Percentiles rank a stretch among this genome's conserved stretches.
phyloP scores from a whole-genome alignment of 2,329 filamentous ascomycete species.

The Exophiala sideris region DNA sequence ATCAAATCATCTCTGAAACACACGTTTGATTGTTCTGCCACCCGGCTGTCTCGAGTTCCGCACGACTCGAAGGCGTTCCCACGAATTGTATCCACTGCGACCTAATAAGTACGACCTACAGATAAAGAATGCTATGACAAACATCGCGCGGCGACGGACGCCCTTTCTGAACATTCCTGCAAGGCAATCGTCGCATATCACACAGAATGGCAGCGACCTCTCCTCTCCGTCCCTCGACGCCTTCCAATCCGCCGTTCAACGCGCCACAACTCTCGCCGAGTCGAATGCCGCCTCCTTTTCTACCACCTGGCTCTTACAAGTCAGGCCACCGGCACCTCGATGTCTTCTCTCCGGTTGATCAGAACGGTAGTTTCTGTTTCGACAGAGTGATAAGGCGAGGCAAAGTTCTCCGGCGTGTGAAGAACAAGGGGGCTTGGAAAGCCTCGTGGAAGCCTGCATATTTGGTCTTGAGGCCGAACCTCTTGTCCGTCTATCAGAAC shows the following conservation, averaged over 20 bases:
- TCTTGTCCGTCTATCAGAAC: constrained; percentile 89
- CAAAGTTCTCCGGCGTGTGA: constrained; percentile 79
- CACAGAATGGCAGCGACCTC: constrained; percentile 14
- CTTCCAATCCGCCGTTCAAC: constrained; percentile 7
- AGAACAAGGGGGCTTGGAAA: constrained; percentile 65
- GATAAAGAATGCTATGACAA: not conserved
- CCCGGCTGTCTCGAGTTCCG: not conserved
- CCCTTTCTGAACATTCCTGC: not conserved
- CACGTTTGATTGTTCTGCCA: constrained; percentile 1
- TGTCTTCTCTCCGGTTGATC: constrained; percentile 79
- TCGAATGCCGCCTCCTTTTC: constrained; percentile 13
- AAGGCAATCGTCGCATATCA: not conserved
- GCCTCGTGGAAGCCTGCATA: constrained; percentile 89
- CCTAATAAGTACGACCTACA: no score
- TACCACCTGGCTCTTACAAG: constrained; percentile 29
- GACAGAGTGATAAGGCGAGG: constrained; percentile 90
- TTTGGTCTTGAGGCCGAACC: constrained; percentile 84
- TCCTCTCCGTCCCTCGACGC: constrained; percentile 15
- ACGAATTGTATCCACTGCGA: not conserved
- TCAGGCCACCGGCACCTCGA: constrained; percentile 55
- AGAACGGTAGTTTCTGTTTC: constrained; percentile 93
- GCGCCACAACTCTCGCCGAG: constrained; percentile 21
- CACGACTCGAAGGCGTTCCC: not conserved
- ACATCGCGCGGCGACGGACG: not conserved
- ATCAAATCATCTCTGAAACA: constrained; percentile 4